Base-by-base conservation (phyloP, 1,284 basidiomycete genomes). In the Fomitopsis pinicola region DNA sequence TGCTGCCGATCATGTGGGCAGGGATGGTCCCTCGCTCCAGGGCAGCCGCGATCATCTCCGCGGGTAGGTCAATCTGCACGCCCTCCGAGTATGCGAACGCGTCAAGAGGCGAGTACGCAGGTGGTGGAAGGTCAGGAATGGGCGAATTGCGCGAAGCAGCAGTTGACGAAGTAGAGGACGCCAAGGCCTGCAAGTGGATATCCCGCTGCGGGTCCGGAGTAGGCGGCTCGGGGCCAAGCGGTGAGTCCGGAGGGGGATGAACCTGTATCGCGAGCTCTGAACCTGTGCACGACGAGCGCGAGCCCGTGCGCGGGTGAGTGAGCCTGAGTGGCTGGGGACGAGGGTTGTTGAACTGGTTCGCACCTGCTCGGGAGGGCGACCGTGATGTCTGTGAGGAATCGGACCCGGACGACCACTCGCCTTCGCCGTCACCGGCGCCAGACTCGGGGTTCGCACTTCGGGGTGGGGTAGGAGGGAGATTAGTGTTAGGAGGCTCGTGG, bases 51-150 rank as follows among this genome's bases (percentile, higher is more conserved):
- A 93, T 92, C 52, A 92, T 83, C 66, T 93, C 91, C 22, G 91
- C 89, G 30, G 91, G 91, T 50, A 93, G 78, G 73, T 93, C 91
- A 57, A 93, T 84, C 61, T 89, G 88, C 30, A 93, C 91, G 42
- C 91, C 91, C 44, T 93, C 91, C 36, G 87, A 80, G 68, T 93
- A 92, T 45, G 85, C 82, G 67, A 81, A 89, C 14, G 91, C 88
- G 69, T 93, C 91, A 67, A 93, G 73, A 19, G 91, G 91, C 8
- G 91, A 92, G 74, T 93, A 93, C 26, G 88, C 89, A 28, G 91
- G 91, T 33, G 91, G 91, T 63, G 88, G 87, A 62, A 60, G 66
- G 17, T 68, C 65, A 46, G 71, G 63, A 45, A 64, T 62, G 26
- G 63, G 63, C 55, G 65, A 61, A 38, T 58, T 57, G 59, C 66